Base-by-base conservation (phyloP, 345 rosid genomes). In the Angophora floribunda region DNA sequence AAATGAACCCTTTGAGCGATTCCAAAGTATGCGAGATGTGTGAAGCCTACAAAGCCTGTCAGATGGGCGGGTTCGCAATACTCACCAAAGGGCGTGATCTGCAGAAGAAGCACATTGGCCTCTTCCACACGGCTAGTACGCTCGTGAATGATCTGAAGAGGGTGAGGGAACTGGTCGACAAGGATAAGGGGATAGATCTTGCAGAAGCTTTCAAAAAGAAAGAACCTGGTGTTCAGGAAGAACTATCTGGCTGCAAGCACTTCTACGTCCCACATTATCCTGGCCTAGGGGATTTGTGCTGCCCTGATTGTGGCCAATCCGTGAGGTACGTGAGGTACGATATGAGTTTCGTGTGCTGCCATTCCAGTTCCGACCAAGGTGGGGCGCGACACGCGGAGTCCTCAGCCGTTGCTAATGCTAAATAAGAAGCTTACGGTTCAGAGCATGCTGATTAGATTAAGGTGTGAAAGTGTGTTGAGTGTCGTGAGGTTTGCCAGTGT, bases 221-320 rank as follows among this genome's bases (percentile, higher is more conserved):
- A 55, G 61, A 55, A 55, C 61, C 28, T 19, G 61, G 61, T 55
- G 61, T 55, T 55, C 61, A 55, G 41, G 41, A 36, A 55, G 61
- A 55, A 55, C 61, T 0, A 55, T 0, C 61, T 55, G 0, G 61
- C 28, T 0, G 28, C 11, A 21, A 55, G 61, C 61, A 55, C 61
- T 21, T 21, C 61, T 55, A 21, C 61, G 28, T 55, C 61, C 61
- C 61, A 55, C 26, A 8, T 8, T 55, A 21, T 55, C 61, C 0
- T 8, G 61, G 12, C 22, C 61, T 55, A 0, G 26, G 5, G 61
- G 5, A 21, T 49, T 49, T 49, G 59, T 7, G 2, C 59, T 55
- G 59, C 59, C 59, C 59, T 10, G 61, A 0, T 55, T 10, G 0
- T 55, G 9, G 61, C 0, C 5, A 0, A 26, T 19, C 0, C 26